Percentiles rank a stretch among this genome's conserved stretches.
phyloP scores from a whole-genome alignment of 2,329 filamentous ascomycete species.

The Aspergillus sp. region DNA sequence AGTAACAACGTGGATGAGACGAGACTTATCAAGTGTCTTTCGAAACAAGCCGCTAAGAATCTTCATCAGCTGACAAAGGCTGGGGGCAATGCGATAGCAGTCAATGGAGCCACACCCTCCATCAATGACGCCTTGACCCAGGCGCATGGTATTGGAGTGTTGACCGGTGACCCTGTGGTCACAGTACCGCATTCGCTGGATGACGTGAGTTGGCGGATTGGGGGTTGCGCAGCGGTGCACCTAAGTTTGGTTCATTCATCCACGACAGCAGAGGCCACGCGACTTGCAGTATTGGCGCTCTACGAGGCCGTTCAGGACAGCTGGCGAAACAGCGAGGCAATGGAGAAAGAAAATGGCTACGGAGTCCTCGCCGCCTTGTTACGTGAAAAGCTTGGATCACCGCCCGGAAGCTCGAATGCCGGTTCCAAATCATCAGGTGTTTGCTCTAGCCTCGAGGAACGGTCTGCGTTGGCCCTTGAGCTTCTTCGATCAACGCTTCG shows the following conservation, averaged over 20 bases:
- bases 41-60: constrained; percentile 65
- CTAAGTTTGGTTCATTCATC: constrained; percentile 81
- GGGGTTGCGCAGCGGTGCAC: constrained; percentile 83
- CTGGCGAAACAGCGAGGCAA: constrained; percentile 97
- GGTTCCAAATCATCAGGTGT: constrained; percentile 46
- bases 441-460: constrained; percentile 42
- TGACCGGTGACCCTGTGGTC: constrained; percentile 80
- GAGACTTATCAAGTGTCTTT: constrained; percentile 72
- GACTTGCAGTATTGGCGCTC: constrained; percentile 76
- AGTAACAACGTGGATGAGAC: constrained; percentile 69
- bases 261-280: constrained; percentile 64
- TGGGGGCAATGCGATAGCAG: constrained; percentile 72
- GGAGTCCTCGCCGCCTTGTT: constrained; percentile 80
- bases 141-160: constrained; percentile 73
- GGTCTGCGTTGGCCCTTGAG: constrained; percentile 53
- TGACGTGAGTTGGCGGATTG: constrained; percentile 86
- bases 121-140: constrained; percentile 86
- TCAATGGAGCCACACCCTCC: constrained; percentile 83
- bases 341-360: constrained; percentile 95
- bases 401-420: constrained; percentile 18
- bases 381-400: constrained; percentile 67
- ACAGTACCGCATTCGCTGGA: constrained; percentile 80
- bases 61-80: constrained; percentile 68
- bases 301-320: constrained; percentile 84
- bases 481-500: constrained; percentile 74